Percentiles rank a stretch among this genome's conserved stretches.
Evolutionary conservation across 2,329 filamentous ascomycete genomes (phyloP).

Genomic region (Fonsecaea multimorphosa): DNA sequence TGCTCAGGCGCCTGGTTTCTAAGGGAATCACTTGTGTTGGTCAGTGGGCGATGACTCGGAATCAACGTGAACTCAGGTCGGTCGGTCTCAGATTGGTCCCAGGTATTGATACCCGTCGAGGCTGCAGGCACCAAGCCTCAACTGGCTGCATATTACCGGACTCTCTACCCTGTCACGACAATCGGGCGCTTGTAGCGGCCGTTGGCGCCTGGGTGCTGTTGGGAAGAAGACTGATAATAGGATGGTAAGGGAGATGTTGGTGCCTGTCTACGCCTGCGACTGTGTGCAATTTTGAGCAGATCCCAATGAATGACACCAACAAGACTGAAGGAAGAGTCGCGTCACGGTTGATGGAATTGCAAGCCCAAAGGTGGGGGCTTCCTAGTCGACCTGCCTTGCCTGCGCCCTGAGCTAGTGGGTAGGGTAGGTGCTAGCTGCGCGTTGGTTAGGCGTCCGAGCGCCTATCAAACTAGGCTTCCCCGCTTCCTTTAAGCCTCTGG

Average conservation of each 20-base stretch:
- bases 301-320: too few relatives aligned
- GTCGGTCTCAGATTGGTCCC: neutral
- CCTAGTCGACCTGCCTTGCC: neutral
- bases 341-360: too few relatives aligned
- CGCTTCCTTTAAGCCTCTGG: neutral
- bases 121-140: neutral
- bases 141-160: neutral
- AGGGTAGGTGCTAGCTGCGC: neutral
- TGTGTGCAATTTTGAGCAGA: too few relatives aligned
- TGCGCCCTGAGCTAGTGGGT: neutral
- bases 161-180: neutral
- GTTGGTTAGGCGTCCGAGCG: neutral
- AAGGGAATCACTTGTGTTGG: neutral
- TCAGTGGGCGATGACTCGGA: neutral
- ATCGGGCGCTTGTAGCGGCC: neutral
- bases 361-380: neutral
- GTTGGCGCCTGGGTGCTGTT: neutral
- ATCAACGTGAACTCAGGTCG: neutral
- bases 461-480: neutral
- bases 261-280: too few relatives aligned
- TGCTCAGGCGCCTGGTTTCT: neutral
- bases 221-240: neutral
- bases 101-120: neutral
- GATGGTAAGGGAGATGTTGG: neutral
- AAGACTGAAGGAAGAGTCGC: too few relatives aligned